Evolutionary conservation across 148 eudicot genomes (phyloP).

Genomic region (Heliamphora exappendiculata): DNA sequence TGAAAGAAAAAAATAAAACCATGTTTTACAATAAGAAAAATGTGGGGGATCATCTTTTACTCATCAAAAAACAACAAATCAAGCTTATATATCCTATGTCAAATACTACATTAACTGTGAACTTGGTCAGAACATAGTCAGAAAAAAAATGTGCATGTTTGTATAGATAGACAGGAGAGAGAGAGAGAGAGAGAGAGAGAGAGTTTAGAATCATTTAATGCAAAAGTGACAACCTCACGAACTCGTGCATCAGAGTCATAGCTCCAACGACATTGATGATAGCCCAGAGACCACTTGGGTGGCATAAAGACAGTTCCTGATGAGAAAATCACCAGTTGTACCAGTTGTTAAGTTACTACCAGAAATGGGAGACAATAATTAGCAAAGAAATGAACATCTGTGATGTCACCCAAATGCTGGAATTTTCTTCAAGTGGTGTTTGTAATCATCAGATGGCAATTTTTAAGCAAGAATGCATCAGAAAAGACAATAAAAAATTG

Average conservation of each 20-base stretch:
- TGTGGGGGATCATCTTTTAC: not conserved
- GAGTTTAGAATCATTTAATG: not conserved
- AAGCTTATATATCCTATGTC: not conserved
- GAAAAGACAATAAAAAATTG: not conserved
- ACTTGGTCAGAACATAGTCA: not conserved
- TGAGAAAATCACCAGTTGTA: constrained; percentile 2
- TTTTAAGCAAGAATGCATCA: not conserved
- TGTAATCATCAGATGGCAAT: not conserved
- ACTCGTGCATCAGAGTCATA: constrained; percentile 73
- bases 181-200: too few species aligned
- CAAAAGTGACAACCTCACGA: constrained; percentile 58
- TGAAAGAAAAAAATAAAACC: not conserved
- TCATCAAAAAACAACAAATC: not conserved
- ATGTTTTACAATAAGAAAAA: not conserved
- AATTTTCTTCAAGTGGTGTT: not conserved
- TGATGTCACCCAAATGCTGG: not conserved
- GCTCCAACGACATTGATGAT: constrained; percentile 99
- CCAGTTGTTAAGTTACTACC: not conserved
- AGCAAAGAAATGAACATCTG: not conserved
- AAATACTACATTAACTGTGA: not conserved
- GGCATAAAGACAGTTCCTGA: constrained; percentile 95
- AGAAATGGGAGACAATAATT: not conserved
- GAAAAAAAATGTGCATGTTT: not conserved
- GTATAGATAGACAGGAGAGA: not conserved
- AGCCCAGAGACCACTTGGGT: constrained; percentile 96